These are phyloP conservation scores for Talaromyces stipitatus DNA, from an alignment of 495 filamentous ascomycete genomes.

Conservation along the genomic window DNA sequence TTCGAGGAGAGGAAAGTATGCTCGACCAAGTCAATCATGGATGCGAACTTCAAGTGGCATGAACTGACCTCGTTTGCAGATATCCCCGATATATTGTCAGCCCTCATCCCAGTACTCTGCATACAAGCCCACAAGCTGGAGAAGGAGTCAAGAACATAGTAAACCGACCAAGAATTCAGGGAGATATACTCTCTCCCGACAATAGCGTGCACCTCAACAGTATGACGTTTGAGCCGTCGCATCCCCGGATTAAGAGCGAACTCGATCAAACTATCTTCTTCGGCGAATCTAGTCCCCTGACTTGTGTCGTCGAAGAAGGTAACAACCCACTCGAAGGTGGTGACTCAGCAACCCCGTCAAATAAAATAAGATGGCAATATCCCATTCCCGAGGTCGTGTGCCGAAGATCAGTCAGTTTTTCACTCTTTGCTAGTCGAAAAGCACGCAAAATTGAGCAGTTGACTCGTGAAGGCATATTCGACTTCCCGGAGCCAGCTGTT, in stretches of 20 bases:
- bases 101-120: not conserved
- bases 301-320: conserved; percentile 31
- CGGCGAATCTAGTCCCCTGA: conserved; percentile 34
- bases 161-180: not conserved
- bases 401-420: conserved; percentile 3
- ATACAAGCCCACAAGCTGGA: conserved; percentile 12
- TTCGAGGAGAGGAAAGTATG: conserved; percentile 39
- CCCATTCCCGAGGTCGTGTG: conserved; percentile 19
- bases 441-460: conserved; percentile 15
- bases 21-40: not conserved
- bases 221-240: conserved; percentile 6
- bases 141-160: conserved; percentile 3
- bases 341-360: conserved; percentile 9
- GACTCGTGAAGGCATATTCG: conserved; percentile 27
- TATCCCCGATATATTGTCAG: conserved; percentile 16
- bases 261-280: conserved; percentile 28
- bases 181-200: conserved; percentile 7
- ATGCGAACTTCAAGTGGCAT: not conserved
- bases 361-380: conserved; percentile 27
- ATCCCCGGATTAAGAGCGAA: conserved; percentile 3
- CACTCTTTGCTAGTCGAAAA: conserved; percentile 4
- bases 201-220: not conserved
- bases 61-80: conserved; percentile 7
- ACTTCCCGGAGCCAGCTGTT: conserved; percentile 24
- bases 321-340: conserved; percentile 24